These are phyloP conservation scores for Fomes fomentarius DNA, from an alignment of 1,284 basidiomycete species.

Conservation along the genomic window DNA sequence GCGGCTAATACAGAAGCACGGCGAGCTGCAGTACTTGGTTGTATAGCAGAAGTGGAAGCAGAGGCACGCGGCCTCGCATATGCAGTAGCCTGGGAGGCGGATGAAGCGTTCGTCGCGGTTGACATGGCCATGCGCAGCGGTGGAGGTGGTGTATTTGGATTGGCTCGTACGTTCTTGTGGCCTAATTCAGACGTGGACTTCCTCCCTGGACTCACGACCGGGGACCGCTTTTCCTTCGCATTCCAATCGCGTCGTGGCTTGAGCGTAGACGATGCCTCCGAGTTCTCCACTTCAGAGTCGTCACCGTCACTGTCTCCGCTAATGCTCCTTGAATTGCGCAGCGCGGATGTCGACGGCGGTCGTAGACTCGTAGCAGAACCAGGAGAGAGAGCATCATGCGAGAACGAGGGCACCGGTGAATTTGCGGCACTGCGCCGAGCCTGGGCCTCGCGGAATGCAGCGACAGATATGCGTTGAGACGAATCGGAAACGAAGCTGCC, in stretches of 20 bases:
- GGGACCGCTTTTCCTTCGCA: conserved; percentile 31
- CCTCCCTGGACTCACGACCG: conserved; percentile 15
- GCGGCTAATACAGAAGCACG: conserved; percentile 38
- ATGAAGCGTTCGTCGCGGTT: conserved; percentile 15
- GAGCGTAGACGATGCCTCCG: conserved; percentile 40
- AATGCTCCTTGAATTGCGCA: conserved; percentile 20
- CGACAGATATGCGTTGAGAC: conserved; percentile 74
- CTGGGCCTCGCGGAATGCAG: conserved; percentile 77
- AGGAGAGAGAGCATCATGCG: conserved; percentile 45
- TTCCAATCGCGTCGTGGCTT: conserved; percentile 38
- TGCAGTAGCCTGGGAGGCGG: conserved; percentile 15
- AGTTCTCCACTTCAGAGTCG: conserved; percentile 38
- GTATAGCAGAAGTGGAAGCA: conserved; percentile 44
- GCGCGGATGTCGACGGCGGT: conserved; percentile 20
- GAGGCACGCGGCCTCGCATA: conserved; percentile 32
- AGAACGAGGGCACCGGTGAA: conserved; percentile 59
- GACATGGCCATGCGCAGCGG: conserved; percentile 25
- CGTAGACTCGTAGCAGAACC: conserved; percentile 28
- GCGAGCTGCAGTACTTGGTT: conserved; percentile 39
- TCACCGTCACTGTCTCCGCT: conserved; percentile 25
- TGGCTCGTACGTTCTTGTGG: conserved; percentile 25
- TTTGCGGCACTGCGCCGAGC: conserved; percentile 63
- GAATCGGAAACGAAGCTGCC: conserved; percentile 63
- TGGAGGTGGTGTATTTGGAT: conserved; percentile 4
- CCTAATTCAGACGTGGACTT: conserved; percentile 34